Percentiles rank a stretch among this genome's conserved stretches.
These are phyloP conservation scores for Arabis alpina DNA, from an alignment of 345 rosid species.

Conservation along the genomic window DNA sequence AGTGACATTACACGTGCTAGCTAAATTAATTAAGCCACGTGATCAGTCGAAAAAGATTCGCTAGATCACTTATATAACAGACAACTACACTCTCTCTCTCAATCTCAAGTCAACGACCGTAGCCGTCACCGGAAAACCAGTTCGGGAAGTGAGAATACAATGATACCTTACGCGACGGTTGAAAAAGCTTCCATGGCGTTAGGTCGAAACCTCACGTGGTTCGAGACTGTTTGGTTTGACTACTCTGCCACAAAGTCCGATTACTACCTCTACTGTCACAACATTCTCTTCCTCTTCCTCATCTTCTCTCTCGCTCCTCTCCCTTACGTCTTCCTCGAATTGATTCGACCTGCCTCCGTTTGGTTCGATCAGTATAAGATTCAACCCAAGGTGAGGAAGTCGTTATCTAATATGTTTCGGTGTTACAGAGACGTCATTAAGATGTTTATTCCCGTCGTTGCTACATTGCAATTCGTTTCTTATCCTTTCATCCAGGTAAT, in stretches of 20 bases:
- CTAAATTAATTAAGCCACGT: too few species aligned
- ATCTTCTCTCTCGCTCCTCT: conserved; percentile 69
- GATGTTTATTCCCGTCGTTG: conserved; percentile 64
- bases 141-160: conserved; percentile 28
- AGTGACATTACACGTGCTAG: too few species aligned
- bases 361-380: conserved; percentile 62
- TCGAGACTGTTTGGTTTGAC: conserved; percentile 71
- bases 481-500: conserved; percentile 74
- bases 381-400: conserved; percentile 73
- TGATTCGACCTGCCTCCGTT: conserved; percentile 34
- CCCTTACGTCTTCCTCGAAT: conserved; percentile 59
- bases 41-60: too few species aligned
- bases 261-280: conserved; percentile 74
- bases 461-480: conserved; percentile 72
- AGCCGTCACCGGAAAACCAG: too few species aligned
- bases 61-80: too few species aligned
- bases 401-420: conserved; percentile 53
- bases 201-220: conserved; percentile 65
- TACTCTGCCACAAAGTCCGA: conserved; percentile 80
- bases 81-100: too few species aligned
- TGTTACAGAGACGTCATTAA: conserved; percentile 74
- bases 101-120: too few species aligned
- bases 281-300: conserved; percentile 62
- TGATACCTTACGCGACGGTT: conserved; percentile 68
- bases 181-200: conserved; percentile 63